These are phyloP conservation scores for Camellia lanceoleosa DNA, from an alignment of 148 eudicot species.

Conservation along the genomic window DNA sequence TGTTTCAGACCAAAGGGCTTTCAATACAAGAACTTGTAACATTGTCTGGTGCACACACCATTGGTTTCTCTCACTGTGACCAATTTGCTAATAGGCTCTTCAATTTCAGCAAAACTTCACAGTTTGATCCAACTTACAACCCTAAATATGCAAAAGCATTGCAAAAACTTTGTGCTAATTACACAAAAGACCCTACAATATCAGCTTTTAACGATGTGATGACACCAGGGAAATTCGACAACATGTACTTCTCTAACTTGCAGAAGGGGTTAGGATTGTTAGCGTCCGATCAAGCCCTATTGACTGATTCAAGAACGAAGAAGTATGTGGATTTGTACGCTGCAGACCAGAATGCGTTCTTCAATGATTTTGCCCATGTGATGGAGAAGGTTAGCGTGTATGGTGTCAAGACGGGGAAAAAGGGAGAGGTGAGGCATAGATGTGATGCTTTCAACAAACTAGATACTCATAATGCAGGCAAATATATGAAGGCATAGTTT, in stretches of 20 bases:
- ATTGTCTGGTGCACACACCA: constrained; percentile 68
- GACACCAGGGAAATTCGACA: constrained; percentile 76
- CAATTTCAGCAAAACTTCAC: constrained; percentile 36
- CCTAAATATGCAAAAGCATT: constrained; percentile 48
- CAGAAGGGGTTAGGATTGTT: constrained; percentile 55
- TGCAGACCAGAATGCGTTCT: constrained; percentile 48
- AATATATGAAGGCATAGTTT: not conserved
- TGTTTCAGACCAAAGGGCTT: constrained; percentile 51
- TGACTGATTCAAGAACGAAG: constrained; percentile 48
- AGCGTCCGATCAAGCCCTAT: constrained; percentile 53
- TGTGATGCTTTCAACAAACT: constrained; percentile 52
- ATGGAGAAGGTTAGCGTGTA: constrained; percentile 53
- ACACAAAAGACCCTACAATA: constrained; percentile 42
- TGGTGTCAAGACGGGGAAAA: constrained; percentile 40
- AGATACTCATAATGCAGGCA: not conserved
- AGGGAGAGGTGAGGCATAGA: constrained; percentile 58
- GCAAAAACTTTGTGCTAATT: constrained; percentile 52
- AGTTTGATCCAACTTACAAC: constrained; percentile 50
- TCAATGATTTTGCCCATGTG: constrained; percentile 47
- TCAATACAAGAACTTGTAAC: constrained; percentile 66
- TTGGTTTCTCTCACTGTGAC: constrained; percentile 72
- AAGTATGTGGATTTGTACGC: constrained; percentile 62
- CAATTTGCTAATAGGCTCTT: constrained; percentile 65
- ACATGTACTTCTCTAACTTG: constrained; percentile 56
- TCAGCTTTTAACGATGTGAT: constrained; percentile 71